Evolutionary conservation across 2,329 filamentous ascomycete genomes (phyloP).

Genomic region (Chaetomiaceae sp.): DNA sequence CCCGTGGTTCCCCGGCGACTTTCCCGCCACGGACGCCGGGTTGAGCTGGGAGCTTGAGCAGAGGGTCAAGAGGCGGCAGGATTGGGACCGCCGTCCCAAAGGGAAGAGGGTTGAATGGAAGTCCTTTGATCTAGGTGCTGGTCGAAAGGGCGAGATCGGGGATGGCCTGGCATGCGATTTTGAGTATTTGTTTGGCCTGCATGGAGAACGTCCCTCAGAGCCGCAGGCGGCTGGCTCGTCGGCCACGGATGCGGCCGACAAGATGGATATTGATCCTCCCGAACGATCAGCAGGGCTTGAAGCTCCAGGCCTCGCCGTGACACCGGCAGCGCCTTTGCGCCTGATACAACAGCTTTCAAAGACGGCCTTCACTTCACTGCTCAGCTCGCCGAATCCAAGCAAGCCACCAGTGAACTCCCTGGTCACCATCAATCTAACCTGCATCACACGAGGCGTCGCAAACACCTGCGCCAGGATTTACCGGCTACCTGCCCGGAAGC

Average conservation of each 20-base stretch:
- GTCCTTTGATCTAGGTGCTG: constrained; percentile 67
- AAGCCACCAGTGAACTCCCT: constrained; percentile 38
- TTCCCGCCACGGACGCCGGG: constrained; percentile 73
- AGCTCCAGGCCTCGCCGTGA: neutral
- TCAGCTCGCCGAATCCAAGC: constrained; percentile 24
- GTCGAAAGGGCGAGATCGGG: constrained; percentile 76
- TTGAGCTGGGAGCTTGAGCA: constrained; percentile 71
- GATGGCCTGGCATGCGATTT: constrained; percentile 81
- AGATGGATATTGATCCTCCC: constrained; percentile 23
- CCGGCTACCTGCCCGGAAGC: constrained; percentile 58
- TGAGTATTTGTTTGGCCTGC: constrained; percentile 57
- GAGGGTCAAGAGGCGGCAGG: constrained; percentile 51
- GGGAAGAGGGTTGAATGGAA: constrained; percentile 75
- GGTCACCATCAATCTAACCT: constrained; percentile 61
- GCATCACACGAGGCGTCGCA: constrained; percentile 67
- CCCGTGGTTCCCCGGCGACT: constrained; percentile 86
- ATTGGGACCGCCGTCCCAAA: constrained; percentile 75
- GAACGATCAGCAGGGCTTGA: constrained; percentile 16
- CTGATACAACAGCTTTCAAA: constrained; percentile 37
- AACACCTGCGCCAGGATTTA: constrained; percentile 76
- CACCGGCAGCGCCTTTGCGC: constrained; percentile 20
- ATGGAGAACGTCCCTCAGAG: constrained; percentile 15
- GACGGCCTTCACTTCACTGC: constrained; percentile 33
- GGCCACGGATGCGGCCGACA: constrained; percentile 20
- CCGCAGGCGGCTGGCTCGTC: constrained; percentile 10